These are phyloP conservation scores for Arabis hirsuta DNA, from an alignment of 345 rosid genomes.

Conservation along the genomic window DNA sequence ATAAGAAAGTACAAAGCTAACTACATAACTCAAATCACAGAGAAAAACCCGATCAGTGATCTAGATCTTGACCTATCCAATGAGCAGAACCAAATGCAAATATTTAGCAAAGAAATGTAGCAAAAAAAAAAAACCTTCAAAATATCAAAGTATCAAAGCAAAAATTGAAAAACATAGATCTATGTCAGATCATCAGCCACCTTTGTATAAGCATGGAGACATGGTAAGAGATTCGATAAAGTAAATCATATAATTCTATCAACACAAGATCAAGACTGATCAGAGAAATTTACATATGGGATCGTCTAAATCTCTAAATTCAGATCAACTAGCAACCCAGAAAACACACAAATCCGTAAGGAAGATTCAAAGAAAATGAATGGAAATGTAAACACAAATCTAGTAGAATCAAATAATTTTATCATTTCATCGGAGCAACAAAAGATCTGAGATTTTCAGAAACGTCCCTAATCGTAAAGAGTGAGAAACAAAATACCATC, in stretches of 20 bases:
- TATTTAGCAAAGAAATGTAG: conserved; percentile 1
- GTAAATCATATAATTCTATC: neutral
- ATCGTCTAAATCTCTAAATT: conserved; percentile 20
- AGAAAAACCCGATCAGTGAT: too few relatives aligned
- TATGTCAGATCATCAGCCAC: conserved; percentile 7
- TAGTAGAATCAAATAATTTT: neutral
- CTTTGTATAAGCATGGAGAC: neutral
- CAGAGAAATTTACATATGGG: neutral
- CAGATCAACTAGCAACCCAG: conserved; percentile 21
- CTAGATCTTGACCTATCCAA: conserved; percentile 9
- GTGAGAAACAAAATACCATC: conserved; percentile 53
- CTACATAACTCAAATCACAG: too few relatives aligned
- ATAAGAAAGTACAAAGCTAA: neutral
- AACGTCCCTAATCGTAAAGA: too few relatives aligned
- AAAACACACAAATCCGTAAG: conserved; percentile 2
- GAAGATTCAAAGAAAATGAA: neutral
- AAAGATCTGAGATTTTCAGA: conserved; percentile 17
- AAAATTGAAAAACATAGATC: conserved; percentile 15
- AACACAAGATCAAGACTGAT: conserved; percentile 23
- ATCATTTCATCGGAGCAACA: conserved; percentile 5
- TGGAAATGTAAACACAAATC: conserved; percentile 6
- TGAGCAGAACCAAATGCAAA: neutral
- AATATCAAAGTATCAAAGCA: neutral
- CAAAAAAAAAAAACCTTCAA: neutral
- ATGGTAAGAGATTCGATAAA: neutral